phyloP scores from a whole-genome alignment of 768 basidiomycete species.

The Kwoniella sp. region DNA sequence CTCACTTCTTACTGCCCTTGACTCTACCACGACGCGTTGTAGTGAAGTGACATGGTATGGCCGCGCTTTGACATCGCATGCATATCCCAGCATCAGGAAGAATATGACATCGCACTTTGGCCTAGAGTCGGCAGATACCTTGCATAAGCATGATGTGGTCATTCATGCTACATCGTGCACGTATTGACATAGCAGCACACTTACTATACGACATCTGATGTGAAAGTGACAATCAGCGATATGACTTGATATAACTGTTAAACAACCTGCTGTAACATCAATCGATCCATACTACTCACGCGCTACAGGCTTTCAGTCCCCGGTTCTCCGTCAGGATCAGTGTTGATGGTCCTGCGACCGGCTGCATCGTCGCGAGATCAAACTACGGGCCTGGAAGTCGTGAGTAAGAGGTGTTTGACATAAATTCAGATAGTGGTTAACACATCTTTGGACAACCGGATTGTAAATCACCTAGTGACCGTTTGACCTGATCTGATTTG shows the following conservation, averaged over 20 bases:
- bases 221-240: neutral
- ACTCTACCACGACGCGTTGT: conserved; percentile 18
- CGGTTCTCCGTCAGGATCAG: conserved; percentile 12
- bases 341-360: neutral
- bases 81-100: conserved; percentile 10
- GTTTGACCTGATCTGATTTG: conserved; percentile 5
- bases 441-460: neutral
- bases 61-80: conserved; percentile 12
- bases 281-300: too few relatives aligned
- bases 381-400: too few relatives aligned
- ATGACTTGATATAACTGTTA: neutral
- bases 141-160: neutral
- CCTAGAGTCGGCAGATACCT: conserved; percentile 5
- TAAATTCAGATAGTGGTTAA: too few relatives aligned
- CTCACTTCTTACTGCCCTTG: conserved; percentile 26
- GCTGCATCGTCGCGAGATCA: conserved; percentile 1
- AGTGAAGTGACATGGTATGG: conserved; percentile 15
- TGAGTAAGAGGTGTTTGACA: too few relatives aligned
- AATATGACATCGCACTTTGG: conserved; percentile 17
- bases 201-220: conserved; percentile 18
- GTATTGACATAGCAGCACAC: too few relatives aligned
- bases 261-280: too few relatives aligned
- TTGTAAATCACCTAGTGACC: conserved; percentile 3
- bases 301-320: conserved; percentile 14
- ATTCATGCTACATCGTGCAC: too few relatives aligned